These are phyloP conservation scores for Ceratobasidium sp. DNA, from an alignment of 1,284 basidiomycete species.

Conservation along the genomic window DNA sequence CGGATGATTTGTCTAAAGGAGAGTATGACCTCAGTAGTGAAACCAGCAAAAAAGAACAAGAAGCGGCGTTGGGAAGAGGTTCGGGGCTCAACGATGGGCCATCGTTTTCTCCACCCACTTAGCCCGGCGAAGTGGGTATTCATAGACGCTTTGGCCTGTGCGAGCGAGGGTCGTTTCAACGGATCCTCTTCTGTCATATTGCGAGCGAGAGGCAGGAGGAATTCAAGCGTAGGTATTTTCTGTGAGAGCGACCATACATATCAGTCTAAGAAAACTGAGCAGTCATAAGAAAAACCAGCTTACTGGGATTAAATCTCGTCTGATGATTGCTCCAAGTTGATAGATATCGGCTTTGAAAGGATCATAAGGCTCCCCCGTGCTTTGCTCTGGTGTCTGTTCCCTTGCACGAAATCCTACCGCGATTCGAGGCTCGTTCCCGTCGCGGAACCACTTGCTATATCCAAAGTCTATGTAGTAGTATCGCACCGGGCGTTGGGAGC, in stretches of 20 bases:
- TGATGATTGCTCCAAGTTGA: slow-evolving; percentile 23
- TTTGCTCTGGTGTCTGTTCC: slow-evolving; percentile 23
- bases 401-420: background rate
- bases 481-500: slow-evolving; percentile 8
- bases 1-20: background rate
- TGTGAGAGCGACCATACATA: background rate
- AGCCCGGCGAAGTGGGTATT: slow-evolving; percentile 17
- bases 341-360: slow-evolving; percentile 33
- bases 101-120: slow-evolving; percentile 15
- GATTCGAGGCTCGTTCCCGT: background rate
- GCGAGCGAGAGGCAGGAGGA: slow-evolving; percentile 11
- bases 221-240: background rate
- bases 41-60: slow-evolving; percentile 1
- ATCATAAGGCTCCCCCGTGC: slow-evolving; percentile 17
- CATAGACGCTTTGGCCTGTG: background rate
- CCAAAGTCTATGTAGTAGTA: slow-evolving; percentile 43
- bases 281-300: background rate
- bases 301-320: slow-evolving; percentile 26
- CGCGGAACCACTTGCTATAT: slow-evolving; percentile 25
- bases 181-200: slow-evolving; percentile 27
- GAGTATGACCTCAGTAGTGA: background rate
- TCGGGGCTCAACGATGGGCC: slow-evolving; percentile 1
- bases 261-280: background rate
- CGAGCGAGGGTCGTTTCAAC: slow-evolving; percentile 20
- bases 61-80: background rate